Evolutionary conservation across 2,329 filamentous ascomycete species (phyloP).

Genomic region (Penicillium fuscoglaucum): DNA sequence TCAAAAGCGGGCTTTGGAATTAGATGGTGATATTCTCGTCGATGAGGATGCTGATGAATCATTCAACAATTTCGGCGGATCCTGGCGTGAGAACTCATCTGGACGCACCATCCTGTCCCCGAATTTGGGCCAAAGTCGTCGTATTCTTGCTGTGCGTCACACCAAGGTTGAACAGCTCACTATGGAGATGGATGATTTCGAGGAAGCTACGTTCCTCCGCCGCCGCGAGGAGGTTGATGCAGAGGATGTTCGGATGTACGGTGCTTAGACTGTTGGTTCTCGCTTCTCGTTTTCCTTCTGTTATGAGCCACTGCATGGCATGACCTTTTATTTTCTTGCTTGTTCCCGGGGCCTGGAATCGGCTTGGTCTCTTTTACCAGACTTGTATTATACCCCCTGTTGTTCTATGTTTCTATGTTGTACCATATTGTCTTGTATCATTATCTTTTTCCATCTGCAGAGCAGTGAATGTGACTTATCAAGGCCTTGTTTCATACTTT

Average conservation of each 20-base stretch:
- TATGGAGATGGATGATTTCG: slow-evolving; percentile 40
- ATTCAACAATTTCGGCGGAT: slow-evolving; percentile 21
- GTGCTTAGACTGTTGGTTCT: slow-evolving; percentile 22
- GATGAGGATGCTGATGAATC: slow-evolving; percentile 41
- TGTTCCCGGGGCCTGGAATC: background rate
- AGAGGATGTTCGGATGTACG: slow-evolving; percentile 38
- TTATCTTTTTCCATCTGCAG: background rate
- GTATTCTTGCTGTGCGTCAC: slow-evolving; percentile 18
- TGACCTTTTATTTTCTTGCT: background rate
- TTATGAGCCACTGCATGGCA: background rate
- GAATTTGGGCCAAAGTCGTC: slow-evolving; percentile 32
- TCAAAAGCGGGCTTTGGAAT: slow-evolving; percentile 47
- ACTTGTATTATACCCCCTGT: slow-evolving; percentile 6
- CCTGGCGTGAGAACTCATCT: slow-evolving; percentile 30
- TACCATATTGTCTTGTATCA: background rate
- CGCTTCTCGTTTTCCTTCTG: background rate
- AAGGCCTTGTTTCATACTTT: background rate
- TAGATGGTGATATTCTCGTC: slow-evolving; percentile 39
- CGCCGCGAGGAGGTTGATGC: slow-evolving; percentile 19
- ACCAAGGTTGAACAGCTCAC: slow-evolving; percentile 4
- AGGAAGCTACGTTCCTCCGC: slow-evolving; percentile 5
- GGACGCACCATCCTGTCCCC: slow-evolving; percentile 38
- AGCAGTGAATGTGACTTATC: background rate
- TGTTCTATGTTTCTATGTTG: background rate
- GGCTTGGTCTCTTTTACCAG: background rate